Base-by-base conservation (phyloP, 768 basidiomycete species). In the Podaxis sp. region DNA sequence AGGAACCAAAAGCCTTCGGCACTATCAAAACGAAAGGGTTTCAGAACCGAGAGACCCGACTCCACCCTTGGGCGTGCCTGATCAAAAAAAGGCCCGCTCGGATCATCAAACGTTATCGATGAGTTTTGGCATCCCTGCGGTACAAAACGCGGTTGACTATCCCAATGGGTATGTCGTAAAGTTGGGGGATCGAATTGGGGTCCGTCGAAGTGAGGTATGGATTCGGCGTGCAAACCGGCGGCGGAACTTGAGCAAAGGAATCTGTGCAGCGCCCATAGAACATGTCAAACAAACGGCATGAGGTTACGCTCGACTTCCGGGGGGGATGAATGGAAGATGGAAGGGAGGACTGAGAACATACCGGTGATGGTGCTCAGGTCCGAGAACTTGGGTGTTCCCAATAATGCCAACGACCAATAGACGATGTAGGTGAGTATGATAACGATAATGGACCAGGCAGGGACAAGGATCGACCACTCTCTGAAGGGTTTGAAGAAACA, bases 391-490 rank as follows among this genome's bases (percentile, higher is more conserved):
- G 93, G 93, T 12, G 92, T 92, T 11, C 79, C 79, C 46, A 82
- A 80, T 13, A 94, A 74, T 2, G 92, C 91, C 65, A 95, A 77
- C 6, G 90, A 82, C 66, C 88, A 88, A 70, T 95, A 94, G 5
- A 82, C 78, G 68, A 86, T 81, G 72, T 94, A 95, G 5, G 91
- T 89, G 63, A 90, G 80, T 57, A 94, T 81, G 57, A 87, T 82
- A 9, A 87, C 65, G 55, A 94, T 76, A 57, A 91, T 76, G 11
- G 89, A 82, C 77, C 89, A 95, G 4, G 94, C 83, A 27, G 94
- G 94, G 17, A 94, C 68, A 19, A 94, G 82, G 27, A 95, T 67
- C 27, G 91, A 83, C 93, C 94, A 95, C 79, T 95, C 92, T 19
- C 93, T 94, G 65, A 17, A n/a, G 54, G 15, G 52, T 63, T 63